These are phyloP conservation scores for Tremella mesenterica DNA, from an alignment of 768 basidiomycete genomes.

Conservation along the genomic window DNA sequence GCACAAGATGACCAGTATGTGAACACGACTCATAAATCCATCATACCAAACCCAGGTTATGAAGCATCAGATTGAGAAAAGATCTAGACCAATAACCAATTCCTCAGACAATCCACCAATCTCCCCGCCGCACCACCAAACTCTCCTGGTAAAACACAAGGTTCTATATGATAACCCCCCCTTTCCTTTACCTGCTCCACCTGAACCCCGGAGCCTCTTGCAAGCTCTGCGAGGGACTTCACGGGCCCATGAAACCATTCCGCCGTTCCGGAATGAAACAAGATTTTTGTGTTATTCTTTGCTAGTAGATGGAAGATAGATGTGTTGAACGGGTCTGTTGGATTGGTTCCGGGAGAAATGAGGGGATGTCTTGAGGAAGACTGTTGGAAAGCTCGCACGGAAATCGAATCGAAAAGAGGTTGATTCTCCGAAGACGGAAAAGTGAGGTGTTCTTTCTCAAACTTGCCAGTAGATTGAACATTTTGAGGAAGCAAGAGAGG, in stretches of 20 bases:
- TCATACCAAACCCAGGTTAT: too few species aligned
- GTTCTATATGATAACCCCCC: slow-evolving; percentile 12
- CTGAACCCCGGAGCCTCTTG: slow-evolving; percentile 1
- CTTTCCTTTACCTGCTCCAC: not conserved
- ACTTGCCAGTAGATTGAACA: not conserved
- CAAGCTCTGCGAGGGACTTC: not conserved
- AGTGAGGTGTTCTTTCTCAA: not conserved
- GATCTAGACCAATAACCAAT: too few species aligned
- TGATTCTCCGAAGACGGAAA: too few species aligned
- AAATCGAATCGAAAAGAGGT: slow-evolving; percentile 2
- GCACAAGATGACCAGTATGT: too few species aligned
- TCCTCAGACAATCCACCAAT: slow-evolving; percentile 1
- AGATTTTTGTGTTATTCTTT: not conserved
- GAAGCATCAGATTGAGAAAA: too few species aligned
- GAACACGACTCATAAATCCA: too few species aligned
- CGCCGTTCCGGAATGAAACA: slow-evolving; percentile 10
- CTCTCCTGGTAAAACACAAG: slow-evolving; percentile 7
- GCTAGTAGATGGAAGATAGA: not conserved
- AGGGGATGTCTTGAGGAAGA: slow-evolving; percentile 13
- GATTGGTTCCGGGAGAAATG: slow-evolving; percentile 8
- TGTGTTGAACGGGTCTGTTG: slow-evolving; percentile 4
- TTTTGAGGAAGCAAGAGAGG: not conserved
- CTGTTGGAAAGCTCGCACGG: not conserved
- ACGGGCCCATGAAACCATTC: slow-evolving; percentile 10
- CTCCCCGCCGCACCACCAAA: slow-evolving; percentile 2